Evolutionary conservation across 2,329 filamentous ascomycete species (phyloP).

Genomic region (Periconia macrospinosa): DNA sequence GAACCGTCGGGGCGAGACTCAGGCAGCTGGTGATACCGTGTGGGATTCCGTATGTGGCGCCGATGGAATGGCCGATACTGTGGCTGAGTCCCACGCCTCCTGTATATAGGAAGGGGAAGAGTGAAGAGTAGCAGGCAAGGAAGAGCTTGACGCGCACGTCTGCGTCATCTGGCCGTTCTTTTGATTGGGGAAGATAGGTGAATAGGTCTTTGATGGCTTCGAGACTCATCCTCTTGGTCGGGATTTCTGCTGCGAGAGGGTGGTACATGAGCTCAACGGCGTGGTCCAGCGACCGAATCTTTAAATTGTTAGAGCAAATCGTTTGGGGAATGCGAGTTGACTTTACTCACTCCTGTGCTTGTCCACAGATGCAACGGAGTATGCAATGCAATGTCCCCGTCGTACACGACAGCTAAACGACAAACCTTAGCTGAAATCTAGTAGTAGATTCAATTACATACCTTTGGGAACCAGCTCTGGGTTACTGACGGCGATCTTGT

Average conservation of each 20-base stretch:
- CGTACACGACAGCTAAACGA: slow-evolving; percentile 53
- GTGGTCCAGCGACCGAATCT: slow-evolving; percentile 58
- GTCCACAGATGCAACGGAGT: slow-evolving; percentile 56
- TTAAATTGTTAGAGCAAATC: slow-evolving; percentile 5
- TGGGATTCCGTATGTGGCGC: slow-evolving; percentile 58
- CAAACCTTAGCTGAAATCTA: slow-evolving; percentile 13
- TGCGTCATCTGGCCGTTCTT: slow-evolving; percentile 49
- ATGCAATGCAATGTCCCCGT: slow-evolving; percentile 53
- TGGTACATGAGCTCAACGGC: slow-evolving; percentile 60
- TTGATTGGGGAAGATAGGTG: slow-evolving; percentile 54
- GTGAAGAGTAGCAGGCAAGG: slow-evolving; percentile 55
- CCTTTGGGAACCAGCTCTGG: slow-evolving; percentile 48
- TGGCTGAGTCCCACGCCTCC: slow-evolving; percentile 55
- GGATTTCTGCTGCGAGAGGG: slow-evolving; percentile 54
- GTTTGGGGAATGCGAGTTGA: neutral
- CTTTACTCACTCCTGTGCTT: slow-evolving; percentile 50
- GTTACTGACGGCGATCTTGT: slow-evolving; percentile 54
- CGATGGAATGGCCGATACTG: slow-evolving; percentile 55
- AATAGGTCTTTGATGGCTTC: slow-evolving; percentile 55
- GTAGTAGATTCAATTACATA: slow-evolving; percentile 1
- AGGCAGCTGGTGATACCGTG: slow-evolving; percentile 60
- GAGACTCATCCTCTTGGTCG: slow-evolving; percentile 50
- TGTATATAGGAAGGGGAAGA: slow-evolving; percentile 52
- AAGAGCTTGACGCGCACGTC: slow-evolving; percentile 56
- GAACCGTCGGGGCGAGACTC: slow-evolving; percentile 56